Base-by-base conservation (phyloP, 2,329 filamentous ascomycete species). In the Ophiostoma angusticollis region DNA sequence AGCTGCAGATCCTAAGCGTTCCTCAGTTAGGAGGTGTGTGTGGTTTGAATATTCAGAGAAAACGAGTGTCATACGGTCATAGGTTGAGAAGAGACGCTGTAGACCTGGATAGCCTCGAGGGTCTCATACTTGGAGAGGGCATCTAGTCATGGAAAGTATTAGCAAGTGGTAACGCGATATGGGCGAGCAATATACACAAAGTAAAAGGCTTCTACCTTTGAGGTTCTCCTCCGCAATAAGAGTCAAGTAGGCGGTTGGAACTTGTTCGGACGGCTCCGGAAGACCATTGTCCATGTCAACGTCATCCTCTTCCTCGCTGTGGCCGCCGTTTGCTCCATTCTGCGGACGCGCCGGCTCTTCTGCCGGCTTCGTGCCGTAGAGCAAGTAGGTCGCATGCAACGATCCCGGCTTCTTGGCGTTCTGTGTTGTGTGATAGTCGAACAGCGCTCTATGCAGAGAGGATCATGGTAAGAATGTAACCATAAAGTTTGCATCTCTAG, bases 321-420 rank as follows among this genome's bases (percentile, higher is more conserved):
- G 27, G 21, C n/a, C 31, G 3, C 18, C 18, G 6, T 49, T 9
- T 43, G 42, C 21, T 22, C 6, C 33, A 21, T 31, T 39, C 16
- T 37, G 27, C n/a, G 14, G 7, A n/a, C 44, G 45, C 36, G 35
- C 30, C 6, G 48, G 37, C 12, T 59, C 56, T 14, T 54, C 53
- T 6, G 52, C 51, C 38, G 59, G 66, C 51, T 74, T 80, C 17
- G 65, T 72, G 28, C 89, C 91, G 36, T 78, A 81, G 32, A 98
- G 56, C 35, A 95, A 65, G 59, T 95, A 98, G n/a, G 86, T 95
- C 31, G 89, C 91, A 61, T 93, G 75, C n/a, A 95, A 67, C 19
- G 76, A 79, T 17, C 75, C 72, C 0, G 81, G 69, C 44, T 77
- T 80, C 57, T 80, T 84, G 39, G 65, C 68, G 58, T 86, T 93